Evolutionary conservation across 805 yeast species (phyloP).

Genomic region (Jamesozyma spencerorum): DNA sequence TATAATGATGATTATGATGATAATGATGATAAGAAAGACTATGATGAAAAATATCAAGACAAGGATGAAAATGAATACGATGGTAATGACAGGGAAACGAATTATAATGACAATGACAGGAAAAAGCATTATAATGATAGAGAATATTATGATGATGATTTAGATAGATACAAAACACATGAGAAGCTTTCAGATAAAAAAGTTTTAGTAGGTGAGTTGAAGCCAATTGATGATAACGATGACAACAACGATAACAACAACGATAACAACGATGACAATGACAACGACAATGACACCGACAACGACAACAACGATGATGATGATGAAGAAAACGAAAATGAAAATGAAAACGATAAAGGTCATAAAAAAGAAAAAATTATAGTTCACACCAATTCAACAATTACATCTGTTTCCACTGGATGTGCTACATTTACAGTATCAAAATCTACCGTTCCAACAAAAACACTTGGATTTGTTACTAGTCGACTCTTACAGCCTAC

Average conservation of each 20-base stretch:
- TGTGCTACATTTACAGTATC: not conserved
- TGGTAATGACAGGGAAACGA: not conserved
- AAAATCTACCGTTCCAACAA: not conserved
- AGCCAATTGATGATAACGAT: not conserved
- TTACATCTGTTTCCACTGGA: not conserved
- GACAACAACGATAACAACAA: not conserved
- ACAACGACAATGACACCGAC: not conserved
- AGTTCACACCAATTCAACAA: not conserved
- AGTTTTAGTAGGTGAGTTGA: no score
- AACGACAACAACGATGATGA: not conserved
- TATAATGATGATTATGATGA: slow-evolving; percentile 1
- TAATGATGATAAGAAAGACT: not conserved
- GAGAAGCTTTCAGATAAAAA: no score
- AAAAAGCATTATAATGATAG: not conserved
- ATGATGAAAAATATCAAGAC: not conserved
- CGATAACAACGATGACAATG: not conserved
- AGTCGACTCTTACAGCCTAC: not conserved
- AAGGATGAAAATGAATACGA: not conserved
- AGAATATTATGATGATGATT: not conserved
- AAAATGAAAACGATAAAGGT: not conserved
- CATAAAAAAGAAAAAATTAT: not conserved
- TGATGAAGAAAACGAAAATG: slow-evolving; percentile 1
- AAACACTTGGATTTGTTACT: not conserved
- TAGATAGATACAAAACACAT: no score
- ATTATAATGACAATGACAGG: not conserved